Base-by-base conservation (phyloP, 1,139 yeast species). In the Kodamaea alishanica region DNA sequence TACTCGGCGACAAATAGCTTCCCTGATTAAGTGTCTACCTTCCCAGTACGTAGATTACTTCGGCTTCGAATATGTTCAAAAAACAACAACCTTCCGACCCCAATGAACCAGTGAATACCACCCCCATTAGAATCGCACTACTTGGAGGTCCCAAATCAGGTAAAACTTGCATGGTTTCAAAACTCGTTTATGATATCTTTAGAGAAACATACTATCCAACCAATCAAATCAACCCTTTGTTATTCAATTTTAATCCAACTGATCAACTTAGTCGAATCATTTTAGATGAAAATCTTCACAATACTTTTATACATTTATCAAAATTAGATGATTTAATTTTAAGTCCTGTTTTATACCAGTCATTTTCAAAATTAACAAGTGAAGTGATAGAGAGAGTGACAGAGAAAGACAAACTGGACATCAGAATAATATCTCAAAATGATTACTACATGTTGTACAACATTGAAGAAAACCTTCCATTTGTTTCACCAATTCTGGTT, bases 191-290 rank as follows among this genome's bases (percentile, higher is more conserved):
- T 34, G 73, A 76, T 10, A 65, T 70, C 34, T 71, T 74, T 29
- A 63, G 70, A 26, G 81, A 74, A 33, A 76, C 79, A 5, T 80
- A 84, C 55, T 84, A 84, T 49, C 92, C 92, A 2, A 84, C 90
- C 1, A 67, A 63, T 24, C 73, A 60, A 54, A 74, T 66, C 58
- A 64, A 67, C 24, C 78, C 87, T 8, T 66, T 79, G 41, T 58
- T 83, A 35, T 70, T 81, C 48, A 75, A 75, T 20, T 83, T 68
- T 50, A 55, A 54, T 5, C 79, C 89, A 0, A 52, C 55, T 4
- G 56, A 69, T 6, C 50, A 46, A 5, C 44, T 55, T n/a, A 59
- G 79, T 0, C 58, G 75, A 23, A 56, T 72, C 0, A 50, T 80
- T 1, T 52, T 81, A 27, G 86, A 81, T 48, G 76, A 74, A 28